Conservation (phyloP, 179 eudicot genomes). For the Silene coronaria region DNA sequence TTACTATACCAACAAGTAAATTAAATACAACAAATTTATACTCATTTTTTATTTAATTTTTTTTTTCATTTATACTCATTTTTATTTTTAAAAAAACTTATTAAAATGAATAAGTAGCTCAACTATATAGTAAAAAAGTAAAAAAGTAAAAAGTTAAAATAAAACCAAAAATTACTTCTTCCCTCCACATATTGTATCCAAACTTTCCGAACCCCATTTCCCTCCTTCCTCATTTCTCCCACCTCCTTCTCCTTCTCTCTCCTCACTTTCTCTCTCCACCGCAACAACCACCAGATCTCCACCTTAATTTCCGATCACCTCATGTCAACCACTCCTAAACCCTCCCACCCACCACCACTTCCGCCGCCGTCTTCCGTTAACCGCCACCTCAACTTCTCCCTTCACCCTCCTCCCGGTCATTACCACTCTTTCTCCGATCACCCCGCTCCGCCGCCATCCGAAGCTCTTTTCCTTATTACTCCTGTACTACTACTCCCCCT, state of each 20-base stretch:
- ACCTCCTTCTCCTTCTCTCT: not conserved
- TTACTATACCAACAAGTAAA: no score
- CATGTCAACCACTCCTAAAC: conserved; percentile 11
- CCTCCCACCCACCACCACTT: not conserved
- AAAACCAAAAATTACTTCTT: conserved; percentile 10
- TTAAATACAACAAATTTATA: no score
- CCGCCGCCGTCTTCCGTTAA: conserved; percentile 1
- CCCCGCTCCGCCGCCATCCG: conserved; percentile 25
- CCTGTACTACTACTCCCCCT: conserved; percentile 39
- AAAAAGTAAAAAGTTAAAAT: not conserved
- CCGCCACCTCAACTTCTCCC: conserved; percentile 52
- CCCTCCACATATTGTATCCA: conserved; percentile 31
- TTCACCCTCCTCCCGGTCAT: conserved; percentile 66
- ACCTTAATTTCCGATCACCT: not conserved
- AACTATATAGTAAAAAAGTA: no score
- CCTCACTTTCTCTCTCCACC: conserved; percentile 1
- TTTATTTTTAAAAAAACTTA: no score
- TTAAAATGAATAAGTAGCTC: no score
- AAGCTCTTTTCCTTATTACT: conserved; percentile 51
- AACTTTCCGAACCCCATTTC: conserved; percentile 21
- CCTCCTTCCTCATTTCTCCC: conserved; percentile 13
- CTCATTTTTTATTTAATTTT: no score
- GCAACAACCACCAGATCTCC: conserved; percentile 21
- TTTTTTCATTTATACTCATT: no score
- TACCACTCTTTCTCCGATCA: conserved; percentile 55